phyloP scores from a whole-genome alignment of 2,329 filamentous ascomycete species.

The Hypomyces rosellus region DNA sequence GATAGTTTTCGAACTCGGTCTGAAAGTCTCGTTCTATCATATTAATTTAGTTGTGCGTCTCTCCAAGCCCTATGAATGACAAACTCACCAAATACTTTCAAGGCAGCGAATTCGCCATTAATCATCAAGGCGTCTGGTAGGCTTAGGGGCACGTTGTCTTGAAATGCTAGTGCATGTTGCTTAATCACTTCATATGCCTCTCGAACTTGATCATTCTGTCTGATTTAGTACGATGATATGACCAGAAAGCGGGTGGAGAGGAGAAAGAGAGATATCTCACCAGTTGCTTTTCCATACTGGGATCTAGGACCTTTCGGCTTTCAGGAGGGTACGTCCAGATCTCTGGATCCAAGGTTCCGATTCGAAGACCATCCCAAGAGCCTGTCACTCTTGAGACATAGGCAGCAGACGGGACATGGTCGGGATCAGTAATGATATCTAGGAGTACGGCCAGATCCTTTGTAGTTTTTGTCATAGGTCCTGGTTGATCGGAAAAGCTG shows the following conservation, averaged over 20 bases:
- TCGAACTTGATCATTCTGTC: neutral
- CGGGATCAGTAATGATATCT: constrained; percentile 6
- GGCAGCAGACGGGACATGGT: neutral
- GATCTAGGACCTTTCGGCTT: constrained; percentile 1
- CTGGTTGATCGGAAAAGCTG: constrained; percentile 6
- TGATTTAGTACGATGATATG: neutral
- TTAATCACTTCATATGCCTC: constrained; percentile 4
- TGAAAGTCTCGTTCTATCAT: too few species aligned
- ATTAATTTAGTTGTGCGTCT: too few species aligned
- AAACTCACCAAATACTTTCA: too few species aligned
- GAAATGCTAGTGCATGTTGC: neutral
- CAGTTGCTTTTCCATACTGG: constrained; percentile 3
- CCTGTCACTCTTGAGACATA: constrained; percentile 6
- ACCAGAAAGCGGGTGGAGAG: too few species aligned
- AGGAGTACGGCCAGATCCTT: constrained; percentile 11
- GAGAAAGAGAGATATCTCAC: neutral
- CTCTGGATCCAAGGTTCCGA: constrained; percentile 12
- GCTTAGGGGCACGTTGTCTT: neutral
- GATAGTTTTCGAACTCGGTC: neutral
- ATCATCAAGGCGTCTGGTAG: neutral
- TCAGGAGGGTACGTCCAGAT: constrained; percentile 7
- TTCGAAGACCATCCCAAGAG: constrained; percentile 10
- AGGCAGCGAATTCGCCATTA: too few species aligned
- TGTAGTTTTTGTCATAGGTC: constrained; percentile 10
- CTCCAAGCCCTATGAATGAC: too few species aligned